Evolutionary conservation across 2,329 filamentous ascomycete genomes (phyloP).

Genomic region (Akanthomyces uredinophilus): DNA sequence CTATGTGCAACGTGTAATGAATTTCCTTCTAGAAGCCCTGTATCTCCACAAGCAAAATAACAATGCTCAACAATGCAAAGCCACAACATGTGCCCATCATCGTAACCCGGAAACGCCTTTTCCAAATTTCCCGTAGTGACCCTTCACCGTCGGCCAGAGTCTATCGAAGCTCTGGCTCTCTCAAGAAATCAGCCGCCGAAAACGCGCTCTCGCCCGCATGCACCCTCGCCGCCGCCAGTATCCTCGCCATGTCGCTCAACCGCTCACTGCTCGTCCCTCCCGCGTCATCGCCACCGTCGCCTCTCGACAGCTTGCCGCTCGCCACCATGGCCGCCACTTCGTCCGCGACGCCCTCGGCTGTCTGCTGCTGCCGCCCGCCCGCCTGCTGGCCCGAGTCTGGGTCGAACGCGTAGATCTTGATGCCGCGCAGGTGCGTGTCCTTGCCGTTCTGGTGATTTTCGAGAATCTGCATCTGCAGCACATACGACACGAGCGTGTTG

Average conservation of each 20-base stretch:
- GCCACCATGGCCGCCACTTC: conserved; percentile 13
- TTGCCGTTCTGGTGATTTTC: conserved; percentile 99
- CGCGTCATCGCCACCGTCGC: not conserved
- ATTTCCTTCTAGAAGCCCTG: not conserved
- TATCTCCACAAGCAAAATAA: not conserved
- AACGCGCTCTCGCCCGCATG: conserved; percentile 32
- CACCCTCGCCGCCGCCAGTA: conserved; percentile 24
- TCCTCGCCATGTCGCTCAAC: conserved; percentile 26
- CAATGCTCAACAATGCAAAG: not conserved
- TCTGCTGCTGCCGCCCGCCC: conserved; percentile 27
- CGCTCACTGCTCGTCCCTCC: conserved; percentile 13
- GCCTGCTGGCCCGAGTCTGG: conserved; percentile 37
- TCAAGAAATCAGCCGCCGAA: conserved; percentile 37
- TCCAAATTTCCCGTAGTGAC: not conserved
- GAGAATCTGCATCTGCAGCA: conserved; percentile 83
- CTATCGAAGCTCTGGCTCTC: conserved; percentile 38
- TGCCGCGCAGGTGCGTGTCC: conserved; percentile 90
- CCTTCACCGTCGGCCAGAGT: not conserved
- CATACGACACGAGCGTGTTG: conserved; percentile 77
- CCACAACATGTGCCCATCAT: not conserved
- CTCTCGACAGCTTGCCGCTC: not conserved
- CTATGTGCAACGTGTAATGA: not conserved
- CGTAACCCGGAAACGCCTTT: not conserved
- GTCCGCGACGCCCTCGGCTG: conserved; percentile 12
- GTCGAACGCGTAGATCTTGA: conserved; percentile 73